Percentiles rank a stretch among this genome's conserved stretches.
phyloP scores from a whole-genome alignment of 305 asterid genomes.

The Caryopteris hybrid region DNA sequence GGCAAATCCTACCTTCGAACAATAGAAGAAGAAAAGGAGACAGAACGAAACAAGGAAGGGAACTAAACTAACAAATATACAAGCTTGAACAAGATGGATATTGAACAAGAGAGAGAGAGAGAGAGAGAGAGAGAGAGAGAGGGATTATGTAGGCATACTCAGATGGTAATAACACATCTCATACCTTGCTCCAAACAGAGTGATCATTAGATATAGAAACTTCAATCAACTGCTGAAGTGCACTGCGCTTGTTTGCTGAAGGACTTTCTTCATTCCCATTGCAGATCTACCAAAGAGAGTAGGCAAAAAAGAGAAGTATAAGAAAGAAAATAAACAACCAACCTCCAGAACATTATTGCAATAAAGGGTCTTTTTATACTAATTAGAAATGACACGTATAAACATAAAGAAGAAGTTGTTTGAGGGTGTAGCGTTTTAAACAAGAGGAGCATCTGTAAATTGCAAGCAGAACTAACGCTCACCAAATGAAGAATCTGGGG shows the following conservation, averaged over 20 bases:
- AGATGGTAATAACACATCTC: neutral
- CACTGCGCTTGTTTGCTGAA: slow-evolving; percentile 55
- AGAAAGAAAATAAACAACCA: slow-evolving; percentile 11
- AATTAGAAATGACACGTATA: neutral
- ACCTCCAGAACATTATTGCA: slow-evolving; percentile 7
- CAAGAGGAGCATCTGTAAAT: slow-evolving; percentile 7
- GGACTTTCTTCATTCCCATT: slow-evolving; percentile 74
- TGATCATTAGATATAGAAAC: slow-evolving; percentile 59
- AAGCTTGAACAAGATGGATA: too few relatives aligned
- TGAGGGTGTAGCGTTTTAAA: neutral
- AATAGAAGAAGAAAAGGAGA: neutral
- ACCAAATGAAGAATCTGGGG: slow-evolving; percentile 96
- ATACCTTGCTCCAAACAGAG: slow-evolving; percentile 91
- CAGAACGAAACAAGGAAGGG: neutral
- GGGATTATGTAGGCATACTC: neutral
- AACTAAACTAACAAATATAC: neutral
- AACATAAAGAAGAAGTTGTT: neutral
- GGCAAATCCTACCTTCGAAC: too few relatives aligned
- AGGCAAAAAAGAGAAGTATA: slow-evolving; percentile 2
- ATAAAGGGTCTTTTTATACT: neutral
- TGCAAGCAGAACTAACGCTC: slow-evolving; percentile 30
- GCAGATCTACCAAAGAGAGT: slow-evolving; percentile 52
- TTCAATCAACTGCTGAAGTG: slow-evolving; percentile 90
- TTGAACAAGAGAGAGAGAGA: neutral
- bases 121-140: neutral